A percentile compares a stretch with the other conserved stretches of the same genome.
Evolutionary conservation across 2,329 filamentous ascomycete species (phyloP).

Genomic region (Sporothrix brasiliensis): DNA sequence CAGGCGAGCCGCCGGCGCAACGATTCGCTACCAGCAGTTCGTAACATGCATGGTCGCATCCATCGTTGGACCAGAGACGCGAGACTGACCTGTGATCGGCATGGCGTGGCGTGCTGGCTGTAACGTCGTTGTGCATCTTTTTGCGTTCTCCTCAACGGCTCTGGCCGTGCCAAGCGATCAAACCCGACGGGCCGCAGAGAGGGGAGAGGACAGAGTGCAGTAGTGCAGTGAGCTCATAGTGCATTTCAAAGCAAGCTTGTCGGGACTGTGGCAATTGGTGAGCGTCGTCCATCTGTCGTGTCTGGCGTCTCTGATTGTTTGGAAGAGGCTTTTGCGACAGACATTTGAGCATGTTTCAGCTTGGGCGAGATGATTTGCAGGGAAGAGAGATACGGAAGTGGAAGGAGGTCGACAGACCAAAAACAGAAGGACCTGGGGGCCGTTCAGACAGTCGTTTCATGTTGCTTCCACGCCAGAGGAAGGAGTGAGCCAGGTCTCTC

Average conservation of each 20-base stretch:
- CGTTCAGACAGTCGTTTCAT: conserved; percentile 12
- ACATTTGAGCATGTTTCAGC: conserved; percentile 29
- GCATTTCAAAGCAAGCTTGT: neutral
- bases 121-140: neutral
- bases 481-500: neutral
- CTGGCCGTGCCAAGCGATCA: conserved; percentile 23
- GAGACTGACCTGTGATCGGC: neutral
- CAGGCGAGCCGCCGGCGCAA: neutral
- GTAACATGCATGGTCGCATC: neutral
- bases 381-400: neutral
- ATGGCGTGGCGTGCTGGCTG: neutral
- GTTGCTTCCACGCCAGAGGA: neutral
- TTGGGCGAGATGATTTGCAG: neutral
- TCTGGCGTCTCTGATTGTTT: neutral
- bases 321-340: conserved; percentile 11
- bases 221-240: neutral
- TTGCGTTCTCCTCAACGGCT: neutral
- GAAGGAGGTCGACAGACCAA: neutral
- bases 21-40: conserved; percentile 8
- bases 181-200: conserved; percentile 8
- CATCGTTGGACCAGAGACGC: neutral
- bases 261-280: too few species aligned
- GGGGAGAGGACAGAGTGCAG: neutral
- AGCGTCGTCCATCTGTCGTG: neutral
- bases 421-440: neutral